Evolutionary conservation across 352 stramenopile genomes (phyloP).

Genomic region (Phytophthora tubulina): DNA sequence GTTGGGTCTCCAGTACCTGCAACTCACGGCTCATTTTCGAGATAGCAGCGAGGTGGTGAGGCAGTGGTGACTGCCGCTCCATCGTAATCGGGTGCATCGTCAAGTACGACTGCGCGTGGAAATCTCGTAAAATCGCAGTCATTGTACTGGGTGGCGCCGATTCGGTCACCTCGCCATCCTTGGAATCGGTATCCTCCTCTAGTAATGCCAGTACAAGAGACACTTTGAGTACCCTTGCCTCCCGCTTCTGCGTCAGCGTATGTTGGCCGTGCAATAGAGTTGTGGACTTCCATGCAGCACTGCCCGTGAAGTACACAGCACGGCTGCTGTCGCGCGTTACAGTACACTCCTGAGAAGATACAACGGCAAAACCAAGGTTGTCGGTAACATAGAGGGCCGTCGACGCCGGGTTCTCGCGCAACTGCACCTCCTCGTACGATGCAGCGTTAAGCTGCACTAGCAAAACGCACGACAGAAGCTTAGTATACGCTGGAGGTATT

Average conservation of each 20-base stretch:
- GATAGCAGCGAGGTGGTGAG: conserved; percentile 65
- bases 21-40: conserved; percentile 46
- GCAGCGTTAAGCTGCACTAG: conserved; percentile 52
- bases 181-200: conserved; percentile 35
- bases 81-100: conserved; percentile 78
- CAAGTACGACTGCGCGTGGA: conserved; percentile 74
- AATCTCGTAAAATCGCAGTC: conserved; percentile 61
- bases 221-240: conserved; percentile 50
- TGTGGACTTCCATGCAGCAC: conserved; percentile 46
- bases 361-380: conserved; percentile 49
- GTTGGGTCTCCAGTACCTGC: conserved; percentile 43
- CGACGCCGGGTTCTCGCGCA: conserved; percentile 50
- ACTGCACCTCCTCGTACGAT: conserved; percentile 49
- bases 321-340: conserved; percentile 40
- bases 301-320: conserved; percentile 39
- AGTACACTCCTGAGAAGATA: conserved; percentile 45
- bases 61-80: conserved; percentile 67
- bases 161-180: conserved; percentile 33
- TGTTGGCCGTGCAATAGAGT: conserved; percentile 38
- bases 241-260: conserved; percentile 31
- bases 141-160: conserved; percentile 38
- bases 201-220: conserved; percentile 45
- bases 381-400: conserved; percentile 45
- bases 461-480: conserved; percentile 51
- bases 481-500: conserved; percentile 43